A percentile compares a stretch with the other conserved stretches of the same genome.
These are phyloP conservation scores for Hyaloperonospora brassicae DNA, from an alignment of 352 stramenopile species.

Conservation along the genomic window DNA sequence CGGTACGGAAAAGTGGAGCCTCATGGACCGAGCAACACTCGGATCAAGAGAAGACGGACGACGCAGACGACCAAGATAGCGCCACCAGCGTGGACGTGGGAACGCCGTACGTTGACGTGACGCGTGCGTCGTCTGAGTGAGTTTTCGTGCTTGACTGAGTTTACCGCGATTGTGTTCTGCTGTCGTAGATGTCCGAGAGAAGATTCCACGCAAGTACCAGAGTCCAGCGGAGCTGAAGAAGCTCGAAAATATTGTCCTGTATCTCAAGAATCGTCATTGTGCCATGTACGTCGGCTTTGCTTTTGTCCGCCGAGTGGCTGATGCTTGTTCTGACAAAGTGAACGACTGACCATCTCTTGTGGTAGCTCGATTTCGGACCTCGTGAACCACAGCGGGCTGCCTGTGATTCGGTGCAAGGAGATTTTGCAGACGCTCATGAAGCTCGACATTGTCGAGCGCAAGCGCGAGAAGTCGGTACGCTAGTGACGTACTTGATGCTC, in stretches of 20 bases:
- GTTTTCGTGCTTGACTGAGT: conserved; percentile 1
- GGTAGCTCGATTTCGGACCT: conserved; percentile 72
- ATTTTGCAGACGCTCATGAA: conserved; percentile 85
- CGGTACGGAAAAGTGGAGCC: conserved; percentile 18
- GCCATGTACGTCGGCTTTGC: conserved; percentile 48
- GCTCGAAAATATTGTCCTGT: conserved; percentile 79
- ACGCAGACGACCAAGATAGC: conserved; percentile 19
- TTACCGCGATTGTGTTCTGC: neutral
- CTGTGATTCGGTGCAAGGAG: conserved; percentile 82
- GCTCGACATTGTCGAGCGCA: conserved; percentile 67
- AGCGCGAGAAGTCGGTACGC: conserved; percentile 62
- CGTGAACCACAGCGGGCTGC: conserved; percentile 67
- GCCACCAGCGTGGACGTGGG: conserved; percentile 64
- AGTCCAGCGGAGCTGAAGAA: conserved; percentile 71
- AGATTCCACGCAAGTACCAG: conserved; percentile 83
- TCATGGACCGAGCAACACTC: conserved; percentile 7
- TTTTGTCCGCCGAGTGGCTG: neutral
- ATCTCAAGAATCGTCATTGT: conserved; percentile 73
- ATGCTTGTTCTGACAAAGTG: conserved; percentile 1
- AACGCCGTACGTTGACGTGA: conserved; percentile 45
- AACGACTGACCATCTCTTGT: neutral
- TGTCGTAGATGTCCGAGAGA: conserved; percentile 52
- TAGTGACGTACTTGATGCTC: neutral
- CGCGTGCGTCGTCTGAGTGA: neutral
- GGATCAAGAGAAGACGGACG: conserved; percentile 26